These are phyloP conservation scores for Calonectria leucothoes DNA, from an alignment of 2,329 filamentous ascomycete genomes.

Conservation along the genomic window DNA sequence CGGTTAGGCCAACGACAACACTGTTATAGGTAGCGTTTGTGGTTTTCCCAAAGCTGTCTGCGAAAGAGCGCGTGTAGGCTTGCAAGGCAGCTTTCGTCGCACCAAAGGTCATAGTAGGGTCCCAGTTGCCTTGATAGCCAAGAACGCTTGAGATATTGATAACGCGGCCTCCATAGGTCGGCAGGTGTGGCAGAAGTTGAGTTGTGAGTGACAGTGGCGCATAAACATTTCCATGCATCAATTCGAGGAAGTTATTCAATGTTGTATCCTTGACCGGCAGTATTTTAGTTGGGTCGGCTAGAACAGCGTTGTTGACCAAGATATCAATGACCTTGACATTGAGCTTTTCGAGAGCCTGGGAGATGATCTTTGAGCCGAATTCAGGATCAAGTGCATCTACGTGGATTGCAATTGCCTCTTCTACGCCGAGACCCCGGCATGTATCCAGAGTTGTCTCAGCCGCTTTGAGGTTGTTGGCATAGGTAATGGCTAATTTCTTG, in stretches of 20 bases:
- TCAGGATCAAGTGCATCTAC: not conserved
- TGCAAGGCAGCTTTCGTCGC: not conserved
- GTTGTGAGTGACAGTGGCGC: not conserved
- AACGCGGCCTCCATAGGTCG: not conserved
- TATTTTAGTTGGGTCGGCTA: not conserved
- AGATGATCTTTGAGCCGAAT: not conserved
- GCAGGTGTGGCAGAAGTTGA: not conserved
- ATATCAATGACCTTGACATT: not conserved
- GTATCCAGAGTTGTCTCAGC: not conserved
- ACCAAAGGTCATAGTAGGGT: not conserved
- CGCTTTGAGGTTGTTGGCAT: not conserved
- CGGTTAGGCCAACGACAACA: not conserved
- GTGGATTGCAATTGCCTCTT: not conserved
- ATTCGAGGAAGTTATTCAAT: not conserved
- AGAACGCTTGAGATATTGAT: not conserved
- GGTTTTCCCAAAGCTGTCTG: not conserved
- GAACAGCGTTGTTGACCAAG: slow-evolving; percentile 4
- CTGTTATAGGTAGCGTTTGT: not conserved
- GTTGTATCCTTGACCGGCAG: not conserved
- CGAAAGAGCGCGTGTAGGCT: not conserved
- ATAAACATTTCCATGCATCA: slow-evolving; percentile 6
- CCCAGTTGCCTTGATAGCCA: not conserved
- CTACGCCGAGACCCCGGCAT: not conserved
- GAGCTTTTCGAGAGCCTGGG: not conserved
- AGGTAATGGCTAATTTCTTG: slow-evolving; percentile 11